Evolutionary conservation across 768 basidiomycete species (phyloP).

Genomic region (Trametes sanguinea): DNA sequence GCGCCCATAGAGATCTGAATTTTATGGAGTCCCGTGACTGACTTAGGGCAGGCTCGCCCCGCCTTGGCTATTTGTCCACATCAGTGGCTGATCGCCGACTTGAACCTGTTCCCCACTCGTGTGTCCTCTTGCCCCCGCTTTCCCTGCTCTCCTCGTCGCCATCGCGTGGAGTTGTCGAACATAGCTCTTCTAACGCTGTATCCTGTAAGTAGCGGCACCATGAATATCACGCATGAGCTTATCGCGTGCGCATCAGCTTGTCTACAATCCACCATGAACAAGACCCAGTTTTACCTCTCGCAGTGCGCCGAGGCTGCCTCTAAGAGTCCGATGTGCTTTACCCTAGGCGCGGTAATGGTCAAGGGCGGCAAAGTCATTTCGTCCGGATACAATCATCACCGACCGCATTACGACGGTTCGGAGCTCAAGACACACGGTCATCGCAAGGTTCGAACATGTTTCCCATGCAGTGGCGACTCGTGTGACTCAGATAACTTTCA

Average conservation of each 20-base stretch:
- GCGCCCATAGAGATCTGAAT: conserved; percentile 16
- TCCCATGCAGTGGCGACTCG: conserved; percentile 27
- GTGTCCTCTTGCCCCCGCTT: neutral
- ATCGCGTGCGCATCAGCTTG: conserved; percentile 6
- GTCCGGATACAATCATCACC: conserved; percentile 54
- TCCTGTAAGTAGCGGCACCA: neutral
- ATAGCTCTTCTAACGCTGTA: neutral
- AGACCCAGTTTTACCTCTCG: conserved; percentile 53
- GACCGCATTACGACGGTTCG: conserved; percentile 53
- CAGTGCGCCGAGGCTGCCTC: conserved; percentile 50
- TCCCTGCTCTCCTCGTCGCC: neutral
- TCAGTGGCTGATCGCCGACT: neutral
- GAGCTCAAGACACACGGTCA: conserved; percentile 40
- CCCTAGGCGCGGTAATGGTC: conserved; percentile 48
- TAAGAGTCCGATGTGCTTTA: conserved; percentile 54
- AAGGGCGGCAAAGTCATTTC: conserved; percentile 60
- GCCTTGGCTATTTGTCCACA: conserved; percentile 6
- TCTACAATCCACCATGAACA: conserved; percentile 39
- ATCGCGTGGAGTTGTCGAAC: neutral
- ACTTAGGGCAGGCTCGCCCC: conserved; percentile 14
- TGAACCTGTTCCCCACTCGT: neutral
- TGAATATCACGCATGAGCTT: neutral
- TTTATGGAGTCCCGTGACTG: conserved; percentile 20
- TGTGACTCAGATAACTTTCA: conserved; percentile 3
- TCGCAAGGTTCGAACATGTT: conserved; percentile 37